These are phyloP conservation scores for Acacia concinna DNA, from an alignment of 331 rosid species.

Conservation along the genomic window DNA sequence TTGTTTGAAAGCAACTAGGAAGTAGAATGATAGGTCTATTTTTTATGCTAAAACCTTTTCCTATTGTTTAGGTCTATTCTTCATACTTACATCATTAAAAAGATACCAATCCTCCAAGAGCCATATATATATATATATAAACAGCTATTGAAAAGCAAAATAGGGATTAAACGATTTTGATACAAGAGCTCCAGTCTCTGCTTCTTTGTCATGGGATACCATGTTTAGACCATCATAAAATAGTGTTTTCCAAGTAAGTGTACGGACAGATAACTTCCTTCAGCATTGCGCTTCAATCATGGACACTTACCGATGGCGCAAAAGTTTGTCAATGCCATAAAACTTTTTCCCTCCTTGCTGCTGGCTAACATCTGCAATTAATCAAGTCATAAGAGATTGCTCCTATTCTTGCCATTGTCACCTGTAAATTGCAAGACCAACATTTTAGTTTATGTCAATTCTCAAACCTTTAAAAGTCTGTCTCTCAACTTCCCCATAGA, in stretches of 20 bases:
- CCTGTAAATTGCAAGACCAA: background rate
- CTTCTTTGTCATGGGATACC: background rate
- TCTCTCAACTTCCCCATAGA: background rate
- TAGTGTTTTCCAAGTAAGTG: background rate
- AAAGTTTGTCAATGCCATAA: background rate
- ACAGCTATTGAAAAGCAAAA: background rate
- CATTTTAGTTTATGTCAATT: background rate
- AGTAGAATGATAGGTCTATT: background rate
- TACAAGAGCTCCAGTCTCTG: background rate
- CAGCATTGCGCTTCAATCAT: background rate
- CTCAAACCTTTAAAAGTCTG: background rate
- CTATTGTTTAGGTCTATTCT: background rate
- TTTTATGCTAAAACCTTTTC: background rate
- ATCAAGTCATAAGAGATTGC: background rate
- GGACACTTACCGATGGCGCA: background rate
- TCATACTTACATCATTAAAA: background rate
- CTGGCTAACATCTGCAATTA: background rate
- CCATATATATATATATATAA: background rate
- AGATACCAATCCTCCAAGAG: background rate
- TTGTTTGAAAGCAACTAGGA: background rate
- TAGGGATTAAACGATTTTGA: background rate
- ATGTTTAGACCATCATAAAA: background rate
- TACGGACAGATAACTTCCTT: background rate
- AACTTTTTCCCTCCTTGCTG: background rate
- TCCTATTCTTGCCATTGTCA: background rate